Conservation (phyloP, 1,139 yeast genomes). For the Diutina sp. region DNA sequence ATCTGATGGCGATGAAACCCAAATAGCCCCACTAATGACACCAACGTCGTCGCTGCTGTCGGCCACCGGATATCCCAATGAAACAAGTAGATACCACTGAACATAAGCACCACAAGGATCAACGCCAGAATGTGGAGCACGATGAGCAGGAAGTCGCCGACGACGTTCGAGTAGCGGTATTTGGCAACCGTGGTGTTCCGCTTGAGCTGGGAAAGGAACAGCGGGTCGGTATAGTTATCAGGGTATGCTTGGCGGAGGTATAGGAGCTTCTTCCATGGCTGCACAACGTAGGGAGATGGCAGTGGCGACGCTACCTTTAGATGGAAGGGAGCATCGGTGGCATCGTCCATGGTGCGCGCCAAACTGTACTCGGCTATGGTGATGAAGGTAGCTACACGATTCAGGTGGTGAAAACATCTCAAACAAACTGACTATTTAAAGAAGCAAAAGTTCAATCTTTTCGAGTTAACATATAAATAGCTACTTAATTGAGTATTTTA, state of each 20-base stretch:
- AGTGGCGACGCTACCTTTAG: neutral
- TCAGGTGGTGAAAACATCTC: neutral
- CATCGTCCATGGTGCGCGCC: neutral
- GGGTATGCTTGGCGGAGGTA: constrained; percentile 84
- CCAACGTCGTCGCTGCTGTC: constrained; percentile 13
- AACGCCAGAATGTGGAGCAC: constrained; percentile 54
- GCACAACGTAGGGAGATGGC: neutral
- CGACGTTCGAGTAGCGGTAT: constrained; percentile 51
- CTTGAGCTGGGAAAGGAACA: constrained; percentile 68
- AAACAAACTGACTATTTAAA: too few relatives aligned
- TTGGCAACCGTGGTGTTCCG: constrained; percentile 64
- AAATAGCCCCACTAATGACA: constrained; percentile 19
- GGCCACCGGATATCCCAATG: constrained; percentile 33
- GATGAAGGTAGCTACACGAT: neutral
- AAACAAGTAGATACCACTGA: constrained; percentile 40
- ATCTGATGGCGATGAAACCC: constrained; percentile 8
- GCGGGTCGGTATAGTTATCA: constrained; percentile 77
- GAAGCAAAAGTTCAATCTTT: too few relatives aligned
- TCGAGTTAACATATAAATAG: too few relatives aligned
- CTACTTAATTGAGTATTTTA: neutral
- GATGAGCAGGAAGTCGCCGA: constrained; percentile 57
- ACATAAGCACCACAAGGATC: constrained; percentile 46
- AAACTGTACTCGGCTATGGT: neutral
- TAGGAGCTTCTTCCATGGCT: constrained; percentile 71
- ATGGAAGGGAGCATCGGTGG: neutral